Evolutionary conservation across 2,329 filamentous ascomycete species (phyloP), one percentile per base, ranked within the genome.

Genomic region (Aspergillus uvarum): DNA sequence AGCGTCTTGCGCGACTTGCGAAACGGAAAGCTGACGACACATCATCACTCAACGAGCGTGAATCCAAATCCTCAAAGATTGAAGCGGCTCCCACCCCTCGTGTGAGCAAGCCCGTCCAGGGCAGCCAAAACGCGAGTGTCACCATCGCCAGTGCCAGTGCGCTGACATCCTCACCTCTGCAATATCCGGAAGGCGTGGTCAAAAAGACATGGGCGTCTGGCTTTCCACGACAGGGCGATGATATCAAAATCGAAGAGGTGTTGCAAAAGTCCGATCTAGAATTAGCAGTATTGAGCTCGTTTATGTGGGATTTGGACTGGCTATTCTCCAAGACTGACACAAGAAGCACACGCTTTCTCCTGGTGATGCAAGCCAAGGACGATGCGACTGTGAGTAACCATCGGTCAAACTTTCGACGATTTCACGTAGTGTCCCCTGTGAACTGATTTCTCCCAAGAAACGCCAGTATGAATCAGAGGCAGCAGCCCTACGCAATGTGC

Each of bases 231-330:
- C 80, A 74, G 0, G 80, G 79, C 4, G 84, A 92, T 62, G 91
- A 96, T 63, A 91, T 98, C 71, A 95, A 87, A 61, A 87, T 98
- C 47, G 91, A 96, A 68, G 92, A 97, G 72, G 85, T 97, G 0
- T 76, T 97, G 1, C 89, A 96, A 72, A 88, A 86, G 62, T 77
- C 85, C 1, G 82, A 87, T 12, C 80, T 98, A 8, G 80, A 90
- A 54, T 84, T 92, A 44, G 93, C 91, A 1, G 84, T 98, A 0
- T 78, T 98, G 5, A 96, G 92, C 67, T 91, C 94, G 0, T 98
- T 90, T 67, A 87, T 94, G 71, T 95, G 91, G 87, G 89, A 98
- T 63, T 84, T 89, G 14, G 83, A 89, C 29, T 97, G 91, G 91
- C 74, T 95, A 49, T 74, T 94, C 29, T 83, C 80, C 5, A 96